These are phyloP conservation scores for Saitoella complicata DNA, from an alignment of 805 yeast species.

Conservation along the genomic window DNA sequence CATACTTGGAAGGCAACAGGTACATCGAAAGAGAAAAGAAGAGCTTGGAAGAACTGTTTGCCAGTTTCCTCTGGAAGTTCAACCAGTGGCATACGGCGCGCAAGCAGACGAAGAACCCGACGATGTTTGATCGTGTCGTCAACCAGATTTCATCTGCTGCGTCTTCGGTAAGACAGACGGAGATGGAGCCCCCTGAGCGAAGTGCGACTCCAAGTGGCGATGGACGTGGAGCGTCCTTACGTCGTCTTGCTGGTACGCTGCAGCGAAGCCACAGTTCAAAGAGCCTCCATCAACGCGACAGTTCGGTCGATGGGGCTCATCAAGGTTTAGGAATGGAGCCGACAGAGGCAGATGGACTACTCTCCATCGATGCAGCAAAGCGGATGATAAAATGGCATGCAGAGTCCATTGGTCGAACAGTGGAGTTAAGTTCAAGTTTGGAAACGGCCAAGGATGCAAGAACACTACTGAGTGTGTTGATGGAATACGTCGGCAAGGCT, in stretches of 20 bases:
- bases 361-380: background rate
- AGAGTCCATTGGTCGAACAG: background rate
- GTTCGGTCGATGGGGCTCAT: background rate
- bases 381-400: background rate
- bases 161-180: background rate
- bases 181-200: background rate
- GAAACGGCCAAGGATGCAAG: too few species aligned
- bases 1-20: constrained; percentile 45
- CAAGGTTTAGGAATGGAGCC: background rate
- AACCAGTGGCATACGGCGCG: constrained; percentile 13
- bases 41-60: constrained; percentile 39
- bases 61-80: constrained; percentile 28
- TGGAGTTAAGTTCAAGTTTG: background rate
- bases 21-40: constrained; percentile 62
- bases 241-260: background rate
- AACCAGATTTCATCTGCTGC: background rate
- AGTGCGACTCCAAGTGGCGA: background rate
- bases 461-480: too few species aligned
- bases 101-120: background rate
- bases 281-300: background rate
- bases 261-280: background rate
- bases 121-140: background rate
- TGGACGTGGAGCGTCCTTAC: too few species aligned
- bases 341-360: background rate
- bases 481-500: too few species aligned